These are phyloP conservation scores for Blepharisma japonicum DNA, from an alignment of 73 alveolate species.

Conservation along the genomic window DNA sequence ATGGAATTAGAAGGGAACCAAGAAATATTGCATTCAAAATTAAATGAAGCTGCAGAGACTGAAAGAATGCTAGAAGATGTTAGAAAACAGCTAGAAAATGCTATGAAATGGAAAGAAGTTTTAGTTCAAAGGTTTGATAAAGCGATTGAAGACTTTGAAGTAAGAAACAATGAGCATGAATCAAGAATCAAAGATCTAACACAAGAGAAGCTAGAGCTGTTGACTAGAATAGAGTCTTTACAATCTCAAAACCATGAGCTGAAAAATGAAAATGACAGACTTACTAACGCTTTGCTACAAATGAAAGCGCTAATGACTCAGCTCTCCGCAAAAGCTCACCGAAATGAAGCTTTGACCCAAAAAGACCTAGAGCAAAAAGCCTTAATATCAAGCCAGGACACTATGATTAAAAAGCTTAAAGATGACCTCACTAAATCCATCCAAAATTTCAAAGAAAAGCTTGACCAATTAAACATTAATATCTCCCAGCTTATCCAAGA, in stretches of 20 bases:
- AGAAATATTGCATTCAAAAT: neutral
- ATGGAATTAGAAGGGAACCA: neutral
- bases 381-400: neutral
- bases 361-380: neutral
- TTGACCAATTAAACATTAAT: neutral
- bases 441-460: neutral
- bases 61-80: neutral
- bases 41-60: neutral
- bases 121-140: neutral
- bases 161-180: neutral
- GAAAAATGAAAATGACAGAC: slow-evolving; percentile 12
- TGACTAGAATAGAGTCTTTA: neutral
- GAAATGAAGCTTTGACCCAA: neutral
- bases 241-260: neutral
- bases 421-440: neutral
- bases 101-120: neutral
- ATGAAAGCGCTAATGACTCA: neutral
- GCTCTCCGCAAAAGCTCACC: neutral
- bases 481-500: neutral
- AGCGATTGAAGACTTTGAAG: neutral
- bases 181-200: slow-evolving; percentile 3
- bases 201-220: neutral
- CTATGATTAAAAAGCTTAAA: neutral
- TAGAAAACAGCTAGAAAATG: neutral
- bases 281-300: neutral